These are phyloP conservation scores for Datisca glomerata DNA, from an alignment of 306 rosid species.

Conservation along the genomic window DNA sequence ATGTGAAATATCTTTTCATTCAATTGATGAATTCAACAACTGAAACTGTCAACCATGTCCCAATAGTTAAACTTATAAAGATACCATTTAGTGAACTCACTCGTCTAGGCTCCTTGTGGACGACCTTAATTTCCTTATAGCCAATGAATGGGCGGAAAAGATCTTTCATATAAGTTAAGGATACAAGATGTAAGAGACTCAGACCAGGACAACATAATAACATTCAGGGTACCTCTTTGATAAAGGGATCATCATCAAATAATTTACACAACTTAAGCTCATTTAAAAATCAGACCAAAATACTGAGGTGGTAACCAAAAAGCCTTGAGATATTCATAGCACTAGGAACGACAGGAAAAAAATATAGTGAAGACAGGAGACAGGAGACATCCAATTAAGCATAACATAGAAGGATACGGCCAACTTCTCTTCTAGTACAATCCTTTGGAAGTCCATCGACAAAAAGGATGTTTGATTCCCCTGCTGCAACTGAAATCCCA, in stretches of 20 bases:
- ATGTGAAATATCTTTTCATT: no score
- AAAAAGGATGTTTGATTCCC: conserved; percentile 56
- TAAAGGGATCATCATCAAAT: background rate
- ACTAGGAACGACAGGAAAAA: background rate
- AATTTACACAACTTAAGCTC: background rate
- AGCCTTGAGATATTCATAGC: no score
- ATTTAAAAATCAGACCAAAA: no score
- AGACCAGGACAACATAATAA: conserved; percentile 11
- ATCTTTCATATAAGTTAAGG: conserved; percentile 49
- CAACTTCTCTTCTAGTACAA: conserved; percentile 86
- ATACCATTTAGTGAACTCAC: conserved; percentile 39
- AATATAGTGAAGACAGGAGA: conserved; percentile 1
- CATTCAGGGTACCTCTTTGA: background rate
- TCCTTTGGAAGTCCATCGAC: conserved; percentile 65
- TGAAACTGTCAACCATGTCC: background rate
- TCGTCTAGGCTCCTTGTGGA: conserved; percentile 80
- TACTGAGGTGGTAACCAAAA: no score
- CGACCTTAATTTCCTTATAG: conserved; percentile 51
- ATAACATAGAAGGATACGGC: conserved; percentile 64
- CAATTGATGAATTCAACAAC: no score
- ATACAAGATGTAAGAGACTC: conserved; percentile 13
- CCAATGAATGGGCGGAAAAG: conserved; percentile 80
- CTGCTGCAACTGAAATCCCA: conserved; percentile 15
- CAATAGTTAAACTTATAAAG: no score
- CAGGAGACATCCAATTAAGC: background rate